phyloP scores from a whole-genome alignment of 179 eudicot genomes.

The Beta corolliflora region DNA sequence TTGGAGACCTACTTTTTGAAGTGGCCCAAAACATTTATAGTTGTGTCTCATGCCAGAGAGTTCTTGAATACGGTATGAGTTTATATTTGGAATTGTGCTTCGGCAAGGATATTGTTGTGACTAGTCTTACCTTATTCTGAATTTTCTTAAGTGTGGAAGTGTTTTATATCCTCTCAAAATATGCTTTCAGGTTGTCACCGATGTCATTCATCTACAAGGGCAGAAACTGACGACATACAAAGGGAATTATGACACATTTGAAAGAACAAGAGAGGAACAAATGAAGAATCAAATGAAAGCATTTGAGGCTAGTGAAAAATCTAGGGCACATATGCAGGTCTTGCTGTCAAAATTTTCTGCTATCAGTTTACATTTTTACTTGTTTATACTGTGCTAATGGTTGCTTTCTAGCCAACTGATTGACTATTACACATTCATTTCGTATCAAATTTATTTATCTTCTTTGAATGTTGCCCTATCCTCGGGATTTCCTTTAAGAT shows the following conservation, averaged over 20 bases:
- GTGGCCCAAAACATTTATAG: constrained; percentile 98
- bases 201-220: constrained; percentile 86
- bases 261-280: constrained; percentile 90
- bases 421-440: not conserved
- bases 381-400: constrained; percentile 2
- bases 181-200: constrained; percentile 86
- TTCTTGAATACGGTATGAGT: constrained; percentile 78
- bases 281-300: constrained; percentile 89
- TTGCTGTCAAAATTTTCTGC: constrained; percentile 14
- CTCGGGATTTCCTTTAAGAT: not conserved
- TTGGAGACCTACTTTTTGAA: constrained; percentile 84
- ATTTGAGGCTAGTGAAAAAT: constrained; percentile 83
- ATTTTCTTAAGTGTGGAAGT: constrained; percentile 6
- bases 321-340: constrained; percentile 96
- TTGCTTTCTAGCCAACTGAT: not conserved
- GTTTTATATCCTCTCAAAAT: constrained; percentile 18
- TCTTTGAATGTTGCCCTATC: not conserved
- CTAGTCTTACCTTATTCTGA: not conserved
- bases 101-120: not conserved
- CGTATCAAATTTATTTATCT: not conserved
- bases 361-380: constrained; percentile 14
- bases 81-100: not conserved
- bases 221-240: constrained; percentile 74
- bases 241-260: constrained; percentile 92
- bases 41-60: constrained; percentile 99